Evolutionary conservation across 495 filamentous ascomycete genomes (phyloP), one percentile per base, ranked within the genome.

Genomic region (Aspergillus bertholletiae): DNA sequence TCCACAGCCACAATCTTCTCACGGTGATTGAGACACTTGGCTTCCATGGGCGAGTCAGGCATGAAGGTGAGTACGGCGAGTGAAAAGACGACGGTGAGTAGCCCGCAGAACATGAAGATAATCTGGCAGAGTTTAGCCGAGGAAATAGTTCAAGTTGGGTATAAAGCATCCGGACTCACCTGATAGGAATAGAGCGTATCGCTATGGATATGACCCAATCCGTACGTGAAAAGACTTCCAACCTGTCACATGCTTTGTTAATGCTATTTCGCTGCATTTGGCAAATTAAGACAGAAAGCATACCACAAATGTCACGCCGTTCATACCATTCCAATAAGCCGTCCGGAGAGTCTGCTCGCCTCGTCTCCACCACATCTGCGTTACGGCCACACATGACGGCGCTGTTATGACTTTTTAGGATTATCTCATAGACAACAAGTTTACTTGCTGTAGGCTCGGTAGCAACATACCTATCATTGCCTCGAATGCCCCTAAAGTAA

Each of bases 401-500:
- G 78, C 79, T 69, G 39, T 5, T n/a, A n/a, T n/a, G n/a, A n/a
- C n/a, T 24, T 20, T 13, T 32, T 30, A 7, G 13, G 12, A 4
- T 32, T 32, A 46, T 7, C 5, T 30, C 11, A n/a, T n/a, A 35
- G 30, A 12, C 7, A n/a, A n/a, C 30, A 32, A 9, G 8, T 12
- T 4, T 9, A 49, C 18, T 4, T 34, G 18, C 12, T 23, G 4
- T n/a, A n/a, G 8, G 8, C 12, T 5, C 15, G 1, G 26, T 3
- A 45, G 34, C 13, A 32, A 52, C 48, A 1, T 32, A 56, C 61
- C 65, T 45, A 63, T 62, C 53, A 64, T 56, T 1, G 65, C 51
- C 58, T 87, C 84, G 58, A 85, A 86, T 17, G 79, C 67, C 5
- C 84, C 84, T 5, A 86, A 69, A 11, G 83, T 61, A 20, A 80